Evolutionary conservation across 1,284 basidiomycete genomes (phyloP).

Genomic region (Pterulicium gracile): DNA sequence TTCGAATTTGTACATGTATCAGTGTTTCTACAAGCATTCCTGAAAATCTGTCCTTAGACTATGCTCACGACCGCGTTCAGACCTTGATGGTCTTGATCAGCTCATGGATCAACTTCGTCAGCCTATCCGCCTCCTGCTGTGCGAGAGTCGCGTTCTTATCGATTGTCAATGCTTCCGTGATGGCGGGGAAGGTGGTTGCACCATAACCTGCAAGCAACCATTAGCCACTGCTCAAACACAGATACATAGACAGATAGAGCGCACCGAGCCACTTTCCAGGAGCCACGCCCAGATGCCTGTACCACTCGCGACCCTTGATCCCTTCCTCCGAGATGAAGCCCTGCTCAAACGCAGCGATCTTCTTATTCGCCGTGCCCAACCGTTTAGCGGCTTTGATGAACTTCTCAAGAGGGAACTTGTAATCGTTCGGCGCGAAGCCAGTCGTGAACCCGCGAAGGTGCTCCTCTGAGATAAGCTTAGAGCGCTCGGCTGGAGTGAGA

Average conservation of each 20-base stretch:
- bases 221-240: constrained; percentile 5
- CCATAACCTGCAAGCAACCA: constrained; percentile 54
- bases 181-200: constrained; percentile 75
- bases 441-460: constrained; percentile 9
- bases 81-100: constrained; percentile 32
- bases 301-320: constrained; percentile 78
- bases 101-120: constrained; percentile 42
- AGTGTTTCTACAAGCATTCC: no score
- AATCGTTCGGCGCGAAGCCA: constrained; percentile 6
- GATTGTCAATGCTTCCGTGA: constrained; percentile 71
- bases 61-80: no score
- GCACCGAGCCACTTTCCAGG: constrained; percentile 84
- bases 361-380: constrained; percentile 59
- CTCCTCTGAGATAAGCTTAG: constrained; percentile 8
- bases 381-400: constrained; percentile 53
- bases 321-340: constrained; percentile 80
- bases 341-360: constrained; percentile 67
- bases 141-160: constrained; percentile 56
- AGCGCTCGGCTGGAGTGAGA: background rate
- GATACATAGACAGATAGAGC: constrained; percentile 13
- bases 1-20: no score
- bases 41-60: no score
- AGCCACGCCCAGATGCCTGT: constrained; percentile 75
- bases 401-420: constrained; percentile 24
- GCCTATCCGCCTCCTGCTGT: constrained; percentile 52